A percentile compares a stretch with the other conserved stretches of the same genome.
Evolutionary conservation across 257 asterid genomes (phyloP).

Genomic region (Echium plantagineum): DNA sequence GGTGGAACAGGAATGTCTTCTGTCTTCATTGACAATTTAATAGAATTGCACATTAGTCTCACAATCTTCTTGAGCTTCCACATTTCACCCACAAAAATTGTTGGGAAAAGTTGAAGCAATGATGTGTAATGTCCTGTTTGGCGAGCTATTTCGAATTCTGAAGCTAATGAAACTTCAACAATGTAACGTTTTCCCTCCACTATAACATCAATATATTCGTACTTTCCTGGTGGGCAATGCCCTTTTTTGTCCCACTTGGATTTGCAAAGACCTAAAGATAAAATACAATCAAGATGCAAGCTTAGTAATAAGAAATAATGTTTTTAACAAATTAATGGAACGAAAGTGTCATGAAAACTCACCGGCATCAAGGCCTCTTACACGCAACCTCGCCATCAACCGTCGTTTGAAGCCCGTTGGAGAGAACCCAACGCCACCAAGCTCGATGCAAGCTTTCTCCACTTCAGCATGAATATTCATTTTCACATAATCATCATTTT

Average conservation of each 20-base stretch:
- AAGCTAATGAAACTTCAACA: slow-evolving; percentile 37
- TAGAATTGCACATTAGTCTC: slow-evolving; percentile 47
- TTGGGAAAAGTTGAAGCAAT: slow-evolving; percentile 34
- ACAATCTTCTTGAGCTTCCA: slow-evolving; percentile 45
- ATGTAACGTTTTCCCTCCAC: slow-evolving; percentile 34
- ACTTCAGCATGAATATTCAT: slow-evolving; percentile 18
- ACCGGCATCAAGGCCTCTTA: slow-evolving; percentile 20
- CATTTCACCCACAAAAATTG: slow-evolving; percentile 29
- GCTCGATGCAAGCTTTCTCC: slow-evolving; percentile 17
- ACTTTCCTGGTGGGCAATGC: slow-evolving; percentile 33
- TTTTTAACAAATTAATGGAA: too few species aligned
- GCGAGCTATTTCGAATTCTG: slow-evolving; percentile 63
- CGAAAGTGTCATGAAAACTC: background rate
- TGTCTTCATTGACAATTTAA: slow-evolving; percentile 49
- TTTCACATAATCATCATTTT: slow-evolving; percentile 10
- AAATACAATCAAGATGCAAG: background rate
- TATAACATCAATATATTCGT: slow-evolving; percentile 56
- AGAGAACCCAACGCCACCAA: slow-evolving; percentile 7
- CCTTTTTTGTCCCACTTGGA: slow-evolving; percentile 64
- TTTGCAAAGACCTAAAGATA: slow-evolving; percentile 66
- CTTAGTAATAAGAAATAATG: background rate
- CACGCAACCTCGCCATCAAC: slow-evolving; percentile 37
- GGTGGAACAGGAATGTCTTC: slow-evolving; percentile 52
- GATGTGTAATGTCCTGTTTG: slow-evolving; percentile 36
- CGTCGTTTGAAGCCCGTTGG: slow-evolving; percentile 32